Evolutionary conservation across 805 yeast genomes (phyloP), one percentile per base, ranked within the genome.

Genomic region (Lachancea dasiensis): DNA sequence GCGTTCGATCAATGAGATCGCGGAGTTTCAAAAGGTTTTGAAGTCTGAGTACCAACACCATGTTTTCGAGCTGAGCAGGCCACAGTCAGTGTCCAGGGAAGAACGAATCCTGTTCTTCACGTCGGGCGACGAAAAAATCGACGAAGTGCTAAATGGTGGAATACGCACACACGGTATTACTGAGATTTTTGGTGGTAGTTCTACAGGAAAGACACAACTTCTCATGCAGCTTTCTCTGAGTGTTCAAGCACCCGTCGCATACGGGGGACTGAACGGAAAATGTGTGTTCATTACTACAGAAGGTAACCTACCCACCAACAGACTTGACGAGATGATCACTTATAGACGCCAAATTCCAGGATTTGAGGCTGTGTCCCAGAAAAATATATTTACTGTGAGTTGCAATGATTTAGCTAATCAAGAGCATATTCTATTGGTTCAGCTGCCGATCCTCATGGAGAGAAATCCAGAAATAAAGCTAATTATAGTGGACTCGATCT

Each of bases 161-260:
- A 64, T 81, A 3, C 69, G 64, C 2, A 55, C 72, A 3, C 74
- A 79, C 3, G 59, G 68, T 17, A 54, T 82, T 2, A 79, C 87
- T 0, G 97, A 89, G 61, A 55, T 90, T 3, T 79, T 77, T 48
- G 97, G 97, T 0, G 82, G 81, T 18, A 77, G 94, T 35, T 84
- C 94, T 0, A 72, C 83, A 1, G 97, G 96, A 0, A 90, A 90
- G 52, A 80, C 96, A 0, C 94, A 89, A 48, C 61, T 89, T 3
- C 61, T 83, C 18, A 69, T 80, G 64, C 90, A 81, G 46, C 50
- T 87, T 36, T 68, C 82, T 2, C 62, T 77, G 3, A 63, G 77
- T 2, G 75, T 79, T 9, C 86, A 80, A 46, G 48, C 73, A 7
- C 71, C 79, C 0, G 31, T 18, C 8, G 61, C 56, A 13, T 46